These are phyloP conservation scores for Lactifluus pinguis DNA, from an alignment of 768 basidiomycete genomes.

Conservation along the genomic window DNA sequence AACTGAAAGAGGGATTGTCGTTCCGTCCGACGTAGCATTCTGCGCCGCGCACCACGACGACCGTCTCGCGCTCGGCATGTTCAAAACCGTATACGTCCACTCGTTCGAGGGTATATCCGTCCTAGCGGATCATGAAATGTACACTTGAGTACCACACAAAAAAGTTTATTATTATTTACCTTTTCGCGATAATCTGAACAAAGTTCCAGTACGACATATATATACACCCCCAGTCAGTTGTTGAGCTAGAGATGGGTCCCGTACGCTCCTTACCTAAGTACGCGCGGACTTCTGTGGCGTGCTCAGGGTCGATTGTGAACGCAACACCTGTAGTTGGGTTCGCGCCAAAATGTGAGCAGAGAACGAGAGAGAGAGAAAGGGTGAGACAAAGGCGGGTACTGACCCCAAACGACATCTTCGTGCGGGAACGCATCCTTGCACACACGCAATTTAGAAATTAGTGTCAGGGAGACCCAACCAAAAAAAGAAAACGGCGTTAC, in stretches of 20 bases:
- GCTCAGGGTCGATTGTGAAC: slow-evolving; percentile 75
- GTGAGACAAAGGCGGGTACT: no score
- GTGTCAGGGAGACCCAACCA: no score
- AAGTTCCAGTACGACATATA: no score
- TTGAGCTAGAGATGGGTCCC: no score
- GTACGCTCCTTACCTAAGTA: slow-evolving; percentile 54
- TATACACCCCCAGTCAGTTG: no score
- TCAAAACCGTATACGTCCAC: slow-evolving; percentile 62
- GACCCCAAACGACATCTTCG: slow-evolving; percentile 82
- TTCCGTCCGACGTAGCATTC: slow-evolving; percentile 83
- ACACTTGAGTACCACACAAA: not conserved
- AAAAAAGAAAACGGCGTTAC: slow-evolving; percentile 19
- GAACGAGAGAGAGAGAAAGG: not conserved
- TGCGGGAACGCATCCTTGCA: slow-evolving; percentile 57
- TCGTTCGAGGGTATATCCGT: slow-evolving; percentile 82
- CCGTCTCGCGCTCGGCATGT: slow-evolving; percentile 38
- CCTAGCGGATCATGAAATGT: slow-evolving; percentile 34
- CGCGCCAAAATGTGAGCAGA: not conserved
- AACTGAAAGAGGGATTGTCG: slow-evolving; percentile 81
- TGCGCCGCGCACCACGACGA: slow-evolving; percentile 50
- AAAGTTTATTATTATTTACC: slow-evolving; percentile 29
- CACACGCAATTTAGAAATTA: no score
- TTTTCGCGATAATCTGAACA: slow-evolving; percentile 70
- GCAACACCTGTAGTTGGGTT: slow-evolving; percentile 49
- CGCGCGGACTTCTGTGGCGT: slow-evolving; percentile 67